Percentiles rank a stretch among this genome's conserved stretches.
phyloP scores from a whole-genome alignment of 768 basidiomycete genomes.

The Leccinum aurantiacum region DNA sequence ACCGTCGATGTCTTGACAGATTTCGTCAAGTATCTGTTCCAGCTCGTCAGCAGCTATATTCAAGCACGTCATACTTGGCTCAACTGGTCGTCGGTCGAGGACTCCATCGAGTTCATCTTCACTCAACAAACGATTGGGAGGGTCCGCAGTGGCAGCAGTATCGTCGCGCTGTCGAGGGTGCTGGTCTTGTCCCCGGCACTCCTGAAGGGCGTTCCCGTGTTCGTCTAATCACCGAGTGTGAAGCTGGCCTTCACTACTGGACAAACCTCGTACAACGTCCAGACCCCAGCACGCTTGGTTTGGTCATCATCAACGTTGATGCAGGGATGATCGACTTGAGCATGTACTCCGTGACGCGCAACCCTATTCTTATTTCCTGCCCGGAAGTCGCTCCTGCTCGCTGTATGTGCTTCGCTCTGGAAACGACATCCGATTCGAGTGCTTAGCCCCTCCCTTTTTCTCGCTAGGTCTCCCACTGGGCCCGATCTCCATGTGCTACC shows the following conservation, averaged over 20 bases:
- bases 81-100: background rate
- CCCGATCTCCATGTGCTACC: background rate
- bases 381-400: too few species aligned
- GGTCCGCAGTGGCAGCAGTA: background rate
- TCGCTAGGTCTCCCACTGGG: background rate
- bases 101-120: background rate
- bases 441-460: background rate
- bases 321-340: background rate
- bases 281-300: background rate
- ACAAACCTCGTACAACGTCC: background rate
- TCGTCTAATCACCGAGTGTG: background rate
- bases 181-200: background rate
- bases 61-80: background rate
- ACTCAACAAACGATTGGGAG: background rate
- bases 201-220: background rate
- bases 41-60: background rate
- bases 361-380: background rate
- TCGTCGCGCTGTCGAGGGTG: background rate
- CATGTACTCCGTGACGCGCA: background rate
- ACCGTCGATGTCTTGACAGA: background rate
- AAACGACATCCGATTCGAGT: too few species aligned
- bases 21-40: background rate
- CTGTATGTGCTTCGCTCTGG: too few species aligned
- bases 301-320: background rate
- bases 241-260: background rate